A percentile compares a stretch with the other conserved stretches of the same genome.
phyloP scores from a whole-genome alignment of 2,329 filamentous ascomycete species.

The Scedosporium minutisporum region DNA sequence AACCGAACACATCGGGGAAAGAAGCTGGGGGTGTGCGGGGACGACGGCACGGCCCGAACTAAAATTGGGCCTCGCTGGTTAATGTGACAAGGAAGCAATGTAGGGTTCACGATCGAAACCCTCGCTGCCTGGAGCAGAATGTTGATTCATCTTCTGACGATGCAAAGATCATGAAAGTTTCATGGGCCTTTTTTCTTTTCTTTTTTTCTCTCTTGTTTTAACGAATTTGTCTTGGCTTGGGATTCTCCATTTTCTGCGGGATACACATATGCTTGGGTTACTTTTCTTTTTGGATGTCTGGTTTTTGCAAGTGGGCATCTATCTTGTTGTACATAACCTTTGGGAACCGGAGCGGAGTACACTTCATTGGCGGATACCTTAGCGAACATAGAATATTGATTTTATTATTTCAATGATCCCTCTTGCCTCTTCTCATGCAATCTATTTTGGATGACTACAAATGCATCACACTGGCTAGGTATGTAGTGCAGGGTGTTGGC shows the following conservation, averaged over 20 bases:
- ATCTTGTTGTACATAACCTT: background rate
- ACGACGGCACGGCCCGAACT: background rate
- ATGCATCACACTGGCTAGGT: too few species aligned
- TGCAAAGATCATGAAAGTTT: background rate
- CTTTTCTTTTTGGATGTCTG: background rate
- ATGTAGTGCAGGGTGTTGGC: too few species aligned
- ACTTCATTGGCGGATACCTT: slow-evolving; percentile 1
- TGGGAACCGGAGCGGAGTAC: background rate
- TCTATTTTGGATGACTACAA: too few species aligned
- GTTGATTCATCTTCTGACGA: too few species aligned
- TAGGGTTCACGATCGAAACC: too few species aligned
- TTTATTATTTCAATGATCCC: background rate
- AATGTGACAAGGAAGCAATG: too few species aligned
- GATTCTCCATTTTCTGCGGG: background rate
- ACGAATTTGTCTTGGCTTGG: background rate
- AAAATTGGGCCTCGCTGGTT: background rate
- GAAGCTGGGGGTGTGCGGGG: too few species aligned
- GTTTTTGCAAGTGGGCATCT: background rate
- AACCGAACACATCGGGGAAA: too few species aligned
- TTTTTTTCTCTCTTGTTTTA: background rate
- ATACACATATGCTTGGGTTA: background rate
- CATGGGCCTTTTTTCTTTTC: background rate
- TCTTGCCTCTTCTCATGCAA: background rate
- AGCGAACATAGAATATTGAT: background rate
- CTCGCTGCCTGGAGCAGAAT: too few species aligned